These are phyloP conservation scores for Lecanosticta acicola DNA, from an alignment of 2,329 filamentous ascomycete species.

Conservation along the genomic window DNA sequence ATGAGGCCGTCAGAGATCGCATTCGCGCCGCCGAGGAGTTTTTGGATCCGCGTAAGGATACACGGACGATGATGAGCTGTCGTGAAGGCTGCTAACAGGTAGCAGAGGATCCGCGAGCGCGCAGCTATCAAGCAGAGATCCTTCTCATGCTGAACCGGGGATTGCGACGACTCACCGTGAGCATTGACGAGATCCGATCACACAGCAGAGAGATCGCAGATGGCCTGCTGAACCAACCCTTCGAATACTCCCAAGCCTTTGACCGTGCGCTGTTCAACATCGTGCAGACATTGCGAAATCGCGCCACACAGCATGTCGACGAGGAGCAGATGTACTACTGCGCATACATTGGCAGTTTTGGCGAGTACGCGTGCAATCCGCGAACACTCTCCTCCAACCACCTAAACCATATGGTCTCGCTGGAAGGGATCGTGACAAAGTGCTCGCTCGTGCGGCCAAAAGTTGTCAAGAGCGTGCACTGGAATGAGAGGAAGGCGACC, in stretches of 20 bases:
- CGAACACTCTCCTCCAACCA: constrained; percentile 83
- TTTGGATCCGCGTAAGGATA: constrained; percentile 74
- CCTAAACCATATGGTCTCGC: constrained; percentile 92
- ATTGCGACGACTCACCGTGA: constrained; percentile 53
- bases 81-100: constrained; percentile 7
- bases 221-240: constrained; percentile 74
- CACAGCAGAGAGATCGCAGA: constrained; percentile 79
- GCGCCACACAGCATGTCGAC: constrained; percentile 67
- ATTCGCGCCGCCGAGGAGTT: constrained; percentile 87
- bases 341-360: constrained; percentile 94
- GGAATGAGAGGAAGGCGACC: constrained; percentile 77
- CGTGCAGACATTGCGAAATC: constrained; percentile 70
- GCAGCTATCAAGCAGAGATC: constrained; percentile 86
- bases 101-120: constrained; percentile 52
- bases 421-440: constrained; percentile 96
- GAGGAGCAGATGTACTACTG: constrained; percentile 86
- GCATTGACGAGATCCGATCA: constrained; percentile 81
- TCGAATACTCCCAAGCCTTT: constrained; percentile 83
- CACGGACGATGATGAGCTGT: background rate
- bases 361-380: constrained; percentile 89
- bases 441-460: constrained; percentile 94
- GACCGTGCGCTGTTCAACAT: constrained; percentile 86
- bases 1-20: constrained; percentile 78
- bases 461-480: constrained; percentile 97
- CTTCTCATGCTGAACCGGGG: constrained; percentile 65